phyloP scores from a whole-genome alignment of 345 rosid species.

The Hibiscus trionum region DNA sequence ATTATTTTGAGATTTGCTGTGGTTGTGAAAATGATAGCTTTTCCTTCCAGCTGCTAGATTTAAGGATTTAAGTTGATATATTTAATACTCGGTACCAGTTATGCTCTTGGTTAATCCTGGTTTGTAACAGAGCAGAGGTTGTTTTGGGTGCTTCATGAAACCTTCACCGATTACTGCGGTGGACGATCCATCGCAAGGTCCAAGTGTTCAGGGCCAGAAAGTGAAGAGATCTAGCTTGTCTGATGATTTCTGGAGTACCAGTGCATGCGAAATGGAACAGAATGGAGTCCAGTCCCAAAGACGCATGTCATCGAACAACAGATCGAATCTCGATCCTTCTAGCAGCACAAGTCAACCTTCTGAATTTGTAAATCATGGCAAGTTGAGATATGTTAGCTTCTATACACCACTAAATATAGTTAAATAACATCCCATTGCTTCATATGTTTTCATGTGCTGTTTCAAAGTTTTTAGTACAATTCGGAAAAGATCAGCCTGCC shows the following conservation, averaged over 20 bases:
- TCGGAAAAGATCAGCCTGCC: neutral
- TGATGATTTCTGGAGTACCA: slow-evolving; percentile 57
- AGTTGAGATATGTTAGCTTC: slow-evolving; percentile 17
- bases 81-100: slow-evolving; percentile 20
- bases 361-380: slow-evolving; percentile 70
- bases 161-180: slow-evolving; percentile 34
- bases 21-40: neutral
- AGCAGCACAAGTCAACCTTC: slow-evolving; percentile 32
- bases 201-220: slow-evolving; percentile 33
- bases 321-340: slow-evolving; percentile 20
- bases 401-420: neutral
- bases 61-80: neutral
- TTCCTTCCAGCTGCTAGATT: neutral
- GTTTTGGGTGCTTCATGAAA: slow-evolving; percentile 73
- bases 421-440: neutral
- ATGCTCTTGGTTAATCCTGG: slow-evolving; percentile 30
- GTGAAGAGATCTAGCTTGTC: slow-evolving; percentile 31
- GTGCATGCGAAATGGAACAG: slow-evolving; percentile 52
- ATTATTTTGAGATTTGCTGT: neutral
- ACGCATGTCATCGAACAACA: slow-evolving; percentile 22
- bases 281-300: slow-evolving; percentile 41
- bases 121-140: slow-evolving; percentile 94
- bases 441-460: neutral
- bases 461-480: neutral
- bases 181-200: slow-evolving; percentile 48